These are phyloP conservation scores for Lactarius sanguifluus DNA, from an alignment of 768 basidiomycete genomes.

Conservation along the genomic window DNA sequence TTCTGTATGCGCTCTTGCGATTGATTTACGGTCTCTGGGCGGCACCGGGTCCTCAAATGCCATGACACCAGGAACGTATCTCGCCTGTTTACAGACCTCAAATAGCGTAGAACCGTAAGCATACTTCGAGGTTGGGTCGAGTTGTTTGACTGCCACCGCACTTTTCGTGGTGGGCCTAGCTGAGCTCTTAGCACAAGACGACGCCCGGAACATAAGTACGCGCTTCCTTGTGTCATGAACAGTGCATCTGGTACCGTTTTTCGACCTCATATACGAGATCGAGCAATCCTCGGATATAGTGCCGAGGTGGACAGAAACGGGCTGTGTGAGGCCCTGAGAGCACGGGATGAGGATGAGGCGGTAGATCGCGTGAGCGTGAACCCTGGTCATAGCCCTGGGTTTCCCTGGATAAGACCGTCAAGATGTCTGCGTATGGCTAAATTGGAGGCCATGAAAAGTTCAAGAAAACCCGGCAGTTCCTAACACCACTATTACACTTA, in stretches of 20 bases:
- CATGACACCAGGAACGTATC: neutral
- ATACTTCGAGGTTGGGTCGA: neutral
- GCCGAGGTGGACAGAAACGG: neutral
- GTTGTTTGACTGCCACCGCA: neutral
- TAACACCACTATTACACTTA: neutral
- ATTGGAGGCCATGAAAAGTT: neutral
- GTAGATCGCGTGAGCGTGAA: neutral
- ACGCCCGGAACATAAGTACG: neutral
- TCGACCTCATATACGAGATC: neutral
- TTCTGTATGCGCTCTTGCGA: neutral
- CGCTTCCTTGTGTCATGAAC: neutral
- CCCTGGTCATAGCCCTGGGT: too few relatives aligned
- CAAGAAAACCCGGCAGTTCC: neutral
- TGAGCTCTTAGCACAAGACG: neutral
- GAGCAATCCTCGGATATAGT: neutral
- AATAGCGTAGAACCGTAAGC: too few relatives aligned
- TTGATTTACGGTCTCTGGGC: neutral
- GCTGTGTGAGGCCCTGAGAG: neutral
- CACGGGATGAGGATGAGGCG: neutral
- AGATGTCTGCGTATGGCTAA: neutral
- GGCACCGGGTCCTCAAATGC: neutral
- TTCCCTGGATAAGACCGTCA: neutral
- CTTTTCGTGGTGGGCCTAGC: neutral
- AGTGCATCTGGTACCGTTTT: neutral
- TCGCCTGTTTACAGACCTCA: neutral